Evolutionary conservation across 306 rosid genomes (phyloP).

Genomic region (Rubus parviflorus): DNA sequence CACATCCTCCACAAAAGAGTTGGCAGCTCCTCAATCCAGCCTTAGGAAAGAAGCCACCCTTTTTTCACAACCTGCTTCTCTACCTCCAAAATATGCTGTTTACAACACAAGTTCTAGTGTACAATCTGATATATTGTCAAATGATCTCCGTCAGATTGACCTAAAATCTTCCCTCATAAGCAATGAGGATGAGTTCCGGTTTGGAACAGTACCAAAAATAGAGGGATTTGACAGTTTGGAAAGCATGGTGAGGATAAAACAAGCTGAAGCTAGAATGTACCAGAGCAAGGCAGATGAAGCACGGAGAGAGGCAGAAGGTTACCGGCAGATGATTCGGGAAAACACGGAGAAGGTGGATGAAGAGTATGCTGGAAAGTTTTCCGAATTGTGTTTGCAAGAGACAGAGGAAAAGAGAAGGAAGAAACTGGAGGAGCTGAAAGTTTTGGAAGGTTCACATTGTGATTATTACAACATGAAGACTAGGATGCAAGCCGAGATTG

Average conservation of each 20-base stretch:
- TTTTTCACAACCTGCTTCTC: constrained; percentile 47
- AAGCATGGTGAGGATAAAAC: constrained; percentile 85
- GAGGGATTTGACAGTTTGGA: constrained; percentile 82
- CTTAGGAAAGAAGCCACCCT: constrained; percentile 59
- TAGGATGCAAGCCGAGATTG: constrained; percentile 89
- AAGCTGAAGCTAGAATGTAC: constrained; percentile 94
- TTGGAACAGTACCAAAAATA: constrained; percentile 56
- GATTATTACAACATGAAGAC: constrained; percentile 82
- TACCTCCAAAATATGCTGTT: constrained; percentile 44
- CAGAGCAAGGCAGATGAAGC: constrained; percentile 96
- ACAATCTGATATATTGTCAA: constrained; percentile 49
- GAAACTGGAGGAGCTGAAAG: constrained; percentile 83
- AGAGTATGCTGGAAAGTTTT: constrained; percentile 66
- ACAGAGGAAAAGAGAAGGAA: constrained; percentile 69
- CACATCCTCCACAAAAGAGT: constrained; percentile 45
- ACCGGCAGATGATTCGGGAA: constrained; percentile 55
- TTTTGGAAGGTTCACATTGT: constrained; percentile 64
- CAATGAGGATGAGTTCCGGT: constrained; percentile 55
- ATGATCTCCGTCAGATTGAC: constrained; percentile 60
- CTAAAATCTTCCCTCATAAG: constrained; percentile 56
- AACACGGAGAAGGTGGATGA: constrained; percentile 70
- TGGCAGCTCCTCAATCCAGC: constrained; percentile 43
- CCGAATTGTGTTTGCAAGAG: constrained; percentile 69
- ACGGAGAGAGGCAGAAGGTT: constrained; percentile 81
- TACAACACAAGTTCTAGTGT: constrained; percentile 58